phyloP scores from a whole-genome alignment of 1,284 basidiomycete species.

The Ceratobasidium sp. region DNA sequence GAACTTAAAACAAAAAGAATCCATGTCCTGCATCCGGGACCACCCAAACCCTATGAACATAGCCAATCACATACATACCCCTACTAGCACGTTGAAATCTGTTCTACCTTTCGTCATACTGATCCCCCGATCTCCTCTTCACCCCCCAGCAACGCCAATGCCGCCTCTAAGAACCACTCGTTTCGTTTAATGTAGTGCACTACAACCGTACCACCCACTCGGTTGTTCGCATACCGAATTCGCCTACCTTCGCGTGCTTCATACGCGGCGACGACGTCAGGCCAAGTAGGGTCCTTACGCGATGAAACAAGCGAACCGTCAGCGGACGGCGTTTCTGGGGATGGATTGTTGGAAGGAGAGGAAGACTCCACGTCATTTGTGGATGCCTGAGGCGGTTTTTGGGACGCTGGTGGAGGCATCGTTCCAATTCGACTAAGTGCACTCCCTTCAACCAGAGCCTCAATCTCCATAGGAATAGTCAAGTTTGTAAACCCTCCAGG shows the following conservation, averaged over 20 bases:
- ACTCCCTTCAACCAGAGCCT: conserved; percentile 92
- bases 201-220: conserved; percentile 90
- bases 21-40: conserved; percentile 17
- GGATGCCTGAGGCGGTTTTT: conserved; percentile 46
- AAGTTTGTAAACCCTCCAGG: conserved; percentile 64
- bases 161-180: conserved; percentile 95
- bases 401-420: conserved; percentile 38
- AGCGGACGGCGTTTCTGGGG: conserved; percentile 41
- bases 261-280: conserved; percentile 66
- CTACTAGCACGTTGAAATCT: background rate
- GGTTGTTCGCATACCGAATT: conserved; percentile 68
- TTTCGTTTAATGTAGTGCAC: conserved; percentile 98
- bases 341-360: conserved; percentile 39
- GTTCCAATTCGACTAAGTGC: conserved; percentile 70
- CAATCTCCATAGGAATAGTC: conserved; percentile 76
- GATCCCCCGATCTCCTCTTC: conserved; percentile 5
- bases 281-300: conserved; percentile 42
- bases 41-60: conserved; percentile 19
- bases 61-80: background rate
- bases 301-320: conserved; percentile 41
- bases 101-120: background rate
- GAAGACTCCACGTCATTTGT: background rate
- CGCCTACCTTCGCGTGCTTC: conserved; percentile 69
- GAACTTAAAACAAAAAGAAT: background rate
- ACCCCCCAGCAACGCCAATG: conserved; percentile 79